Base-by-base conservation (phyloP, 2,329 filamentous ascomycete genomes). In the Exophiala calicioides region DNA sequence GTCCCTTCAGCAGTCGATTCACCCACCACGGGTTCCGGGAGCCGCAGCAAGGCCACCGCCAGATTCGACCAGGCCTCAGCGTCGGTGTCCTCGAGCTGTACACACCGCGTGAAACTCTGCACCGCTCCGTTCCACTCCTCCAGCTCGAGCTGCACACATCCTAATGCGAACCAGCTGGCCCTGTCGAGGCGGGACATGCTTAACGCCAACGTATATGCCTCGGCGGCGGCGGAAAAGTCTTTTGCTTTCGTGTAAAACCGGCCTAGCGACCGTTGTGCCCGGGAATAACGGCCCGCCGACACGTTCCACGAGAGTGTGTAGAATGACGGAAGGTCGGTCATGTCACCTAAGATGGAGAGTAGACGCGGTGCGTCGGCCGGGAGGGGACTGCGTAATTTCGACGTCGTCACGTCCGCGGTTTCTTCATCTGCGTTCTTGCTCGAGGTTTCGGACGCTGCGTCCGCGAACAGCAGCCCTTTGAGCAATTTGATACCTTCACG, bases 21-120 rank as follows among this genome's bases (percentile, higher is more conserved):
- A 4, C 48, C 9, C 29, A 50, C 35, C 35, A 27, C 52, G 10
- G 65, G 56, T 9, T 61, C 58, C 30, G 63, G 59, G 4, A 67
- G 32, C 71, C 76, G 66, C 79, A 90, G 80, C 1, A 97, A 77
- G 0, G 91, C 85, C 2, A 86, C 90, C 0, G 90, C 93, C 16
- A 98, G 77, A 62, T 98, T 98, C 60, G 87, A 94, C 89, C 93
- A 98, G 0, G 88, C 89, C 62, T 95, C 83, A 0, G 90, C 91
- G 62, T 96, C 90, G 41, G 85, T 84, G 19, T 94, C 90, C 36
- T 95, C 93, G 8, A 88, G 78, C 57, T 87, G 83, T 8, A 98
- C 90, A 6, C 86, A 85, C 16, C 90, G 79, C 6, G 84, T 82
- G 66, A 94, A 98, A 0, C 90, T 85, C 56, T 91, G 84, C 1